These are phyloP conservation scores for Lactifluus pinguis DNA, from an alignment of 768 basidiomycete species.

Conservation along the genomic window DNA sequence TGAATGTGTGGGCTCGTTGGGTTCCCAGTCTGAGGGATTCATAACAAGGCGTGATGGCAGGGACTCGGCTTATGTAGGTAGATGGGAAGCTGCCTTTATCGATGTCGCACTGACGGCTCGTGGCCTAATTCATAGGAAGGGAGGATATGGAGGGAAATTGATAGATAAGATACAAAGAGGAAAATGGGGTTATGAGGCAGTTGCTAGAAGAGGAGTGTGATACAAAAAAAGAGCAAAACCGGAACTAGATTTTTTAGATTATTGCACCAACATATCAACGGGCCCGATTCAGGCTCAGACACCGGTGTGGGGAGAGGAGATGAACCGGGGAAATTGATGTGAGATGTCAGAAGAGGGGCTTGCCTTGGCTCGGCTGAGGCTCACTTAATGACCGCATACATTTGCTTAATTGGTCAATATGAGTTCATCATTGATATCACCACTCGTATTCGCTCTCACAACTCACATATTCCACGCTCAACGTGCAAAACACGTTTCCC, in stretches of 20 bases:
- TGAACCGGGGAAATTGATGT: neutral
- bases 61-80: slow-evolving; percentile 32
- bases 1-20: neutral
- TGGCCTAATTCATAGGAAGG: slow-evolving; percentile 23
- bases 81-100: slow-evolving; percentile 43
- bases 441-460: too few relatives aligned
- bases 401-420: neutral
- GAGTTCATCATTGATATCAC: neutral
- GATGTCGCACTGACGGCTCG: slow-evolving; percentile 35
- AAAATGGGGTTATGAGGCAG: neutral
- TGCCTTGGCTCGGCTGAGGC: neutral
- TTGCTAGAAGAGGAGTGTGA: slow-evolving; percentile 1
- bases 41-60: slow-evolving; percentile 3
- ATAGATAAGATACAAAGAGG: slow-evolving; percentile 2
- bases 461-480: neutral
- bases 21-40: neutral
- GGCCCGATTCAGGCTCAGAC: neutral
- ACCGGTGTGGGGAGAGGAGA: neutral
- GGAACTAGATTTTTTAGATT: neutral
- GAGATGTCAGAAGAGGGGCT: neutral
- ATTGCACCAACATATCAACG: neutral
- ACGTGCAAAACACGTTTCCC: neutral
- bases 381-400: neutral
- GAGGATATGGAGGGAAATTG: slow-evolving; percentile 1
- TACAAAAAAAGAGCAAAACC: neutral